Base-by-base conservation (phyloP, 2,329 filamentous ascomycete genomes). In the Clarireedia homoeocarpa region DNA sequence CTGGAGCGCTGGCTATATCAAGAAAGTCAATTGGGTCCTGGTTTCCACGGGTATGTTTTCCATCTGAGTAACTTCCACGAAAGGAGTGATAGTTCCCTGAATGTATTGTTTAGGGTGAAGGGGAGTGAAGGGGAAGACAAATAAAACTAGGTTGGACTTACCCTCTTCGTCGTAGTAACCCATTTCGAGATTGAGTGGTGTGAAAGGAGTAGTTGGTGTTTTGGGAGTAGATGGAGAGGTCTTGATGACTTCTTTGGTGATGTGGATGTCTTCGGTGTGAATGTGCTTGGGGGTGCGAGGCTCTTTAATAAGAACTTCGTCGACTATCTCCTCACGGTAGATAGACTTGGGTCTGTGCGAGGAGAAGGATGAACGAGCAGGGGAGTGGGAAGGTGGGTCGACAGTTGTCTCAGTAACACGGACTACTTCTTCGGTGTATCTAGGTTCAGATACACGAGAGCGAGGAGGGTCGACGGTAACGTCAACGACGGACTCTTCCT, bases 121-220 rank as follows among this genome's bases (percentile, higher is more conserved):
- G 60, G 55, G 57, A 57, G 57, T 54, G 57, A 56, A 48, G 40
- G 53, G 24, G 42, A 5, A 26, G 38, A 3, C 27, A 26, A 54
- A 56, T 47, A 38, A 51, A 39, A 57, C 44, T 59, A 50, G 59
- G 46, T 36, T 52, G 26, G 23, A 64, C 67, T 61, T 69, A 71
- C 68, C 66, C 64, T 88, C 83, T 76, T 87, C 82, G 82, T 88
- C 85, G 84, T 88, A 87, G 77, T 87, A 88, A 78, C 85, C 85
- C 85, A 88, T 88, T 70, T 84, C 83, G 79, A 59, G 48, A 59
- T 61, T 56, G 66, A 63, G 36, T 36, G 54, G 54, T 34, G 52
- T 56, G 53, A 55, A 55, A 51, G 26, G n/a, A 23, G 51, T 46
- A 24, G 45, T 44, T 49, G 48, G 30, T 23, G 48, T 38, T 36